These are phyloP conservation scores for Coleophoma eucalyptorum DNA, from an alignment of 2,329 filamentous ascomycete species.

Conservation along the genomic window DNA sequence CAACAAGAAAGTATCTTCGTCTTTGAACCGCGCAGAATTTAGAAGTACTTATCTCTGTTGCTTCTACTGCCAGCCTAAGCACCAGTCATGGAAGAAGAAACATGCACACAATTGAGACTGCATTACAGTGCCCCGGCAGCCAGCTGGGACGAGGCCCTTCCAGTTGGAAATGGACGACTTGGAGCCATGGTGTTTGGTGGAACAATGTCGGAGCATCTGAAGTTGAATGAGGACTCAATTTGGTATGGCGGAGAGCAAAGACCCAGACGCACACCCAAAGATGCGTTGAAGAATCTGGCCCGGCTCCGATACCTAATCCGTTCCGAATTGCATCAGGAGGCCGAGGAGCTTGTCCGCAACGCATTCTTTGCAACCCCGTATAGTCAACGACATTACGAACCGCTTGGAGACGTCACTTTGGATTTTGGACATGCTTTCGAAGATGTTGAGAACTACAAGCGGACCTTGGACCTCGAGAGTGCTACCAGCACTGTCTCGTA, in stretches of 20 bases:
- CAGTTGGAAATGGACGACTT: constrained; percentile 43
- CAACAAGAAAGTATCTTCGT: too few relatives aligned
- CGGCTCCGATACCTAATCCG: constrained; percentile 36
- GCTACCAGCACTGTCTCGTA: constrained; percentile 32
- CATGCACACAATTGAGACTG: too few relatives aligned
- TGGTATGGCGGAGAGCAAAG: constrained; percentile 37
- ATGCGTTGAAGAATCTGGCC: constrained; percentile 32
- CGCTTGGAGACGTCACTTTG: constrained; percentile 31
- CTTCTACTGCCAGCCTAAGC: background rate
- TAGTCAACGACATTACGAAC: constrained; percentile 44
- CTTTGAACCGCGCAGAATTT: too few relatives aligned
- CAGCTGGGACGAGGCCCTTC: constrained; percentile 34
- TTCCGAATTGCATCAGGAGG: constrained; percentile 32
- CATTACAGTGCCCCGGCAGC: constrained; percentile 24
- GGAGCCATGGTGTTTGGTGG: constrained; percentile 41
- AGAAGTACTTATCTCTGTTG: too few relatives aligned
- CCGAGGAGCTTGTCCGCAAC: constrained; percentile 34
- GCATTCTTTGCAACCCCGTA: constrained; percentile 42
- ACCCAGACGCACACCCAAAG: constrained; percentile 36
- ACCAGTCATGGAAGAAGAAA: background rate
- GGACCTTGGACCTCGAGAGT: constrained; percentile 31
- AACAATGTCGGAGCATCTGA: constrained; percentile 36
- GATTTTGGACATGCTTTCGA: constrained; percentile 32
- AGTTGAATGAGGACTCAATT: constrained; percentile 44
- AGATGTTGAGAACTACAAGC: constrained; percentile 27